Evolutionary conservation across 768 basidiomycete genomes (phyloP), one percentile per base, ranked within the genome.

Genomic region (Dacryopinax primogenitus): DNA sequence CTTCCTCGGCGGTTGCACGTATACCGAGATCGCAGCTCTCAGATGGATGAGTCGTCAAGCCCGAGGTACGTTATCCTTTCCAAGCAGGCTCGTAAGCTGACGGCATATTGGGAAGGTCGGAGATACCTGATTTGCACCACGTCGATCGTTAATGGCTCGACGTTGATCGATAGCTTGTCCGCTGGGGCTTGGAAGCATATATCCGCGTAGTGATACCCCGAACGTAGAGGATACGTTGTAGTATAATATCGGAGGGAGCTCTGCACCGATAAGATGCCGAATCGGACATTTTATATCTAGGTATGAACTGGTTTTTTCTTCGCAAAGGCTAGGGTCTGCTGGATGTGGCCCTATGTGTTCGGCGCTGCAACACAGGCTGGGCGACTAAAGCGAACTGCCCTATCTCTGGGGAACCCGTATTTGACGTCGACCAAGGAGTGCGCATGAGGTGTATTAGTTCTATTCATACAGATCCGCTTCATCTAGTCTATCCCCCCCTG

Each of bases 1-100:
- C 77, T 97, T 98, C 83, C 76, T 98, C 33, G 96, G 96, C 30
- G 96, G 95, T 2, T 93, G 93, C 74, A 99, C 96, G 13, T 96
- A 90, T 70, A 95, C 95, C 9, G 96, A 98, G 77, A 92, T 98
- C 66, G 87, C 96, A 36, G 95, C 95, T 4, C 74, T 99, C 69
- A 81, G 96, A 73, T 96, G 92, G 92, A 87, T 95, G 71, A 82
- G 85, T 65, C 83, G 86, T 69, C 92, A 92, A 74, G 87, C 87
- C 69, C 83, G 81, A 80, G 94, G 92, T 84, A 71, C 30, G 75
- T 72, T 45, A n/a, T 2, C 32, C 33, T 21, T 66, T 21, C 23
- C 37, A 30, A 28, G 15, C 34, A 21, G 30, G 15, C 13, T 30
- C 3, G 23, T 58, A 30, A 28, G 12, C 51, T 58, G 37, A 44